Base-by-base conservation (phyloP, 805 yeast genomes). In the Metschnikowia kunwiensis region DNA sequence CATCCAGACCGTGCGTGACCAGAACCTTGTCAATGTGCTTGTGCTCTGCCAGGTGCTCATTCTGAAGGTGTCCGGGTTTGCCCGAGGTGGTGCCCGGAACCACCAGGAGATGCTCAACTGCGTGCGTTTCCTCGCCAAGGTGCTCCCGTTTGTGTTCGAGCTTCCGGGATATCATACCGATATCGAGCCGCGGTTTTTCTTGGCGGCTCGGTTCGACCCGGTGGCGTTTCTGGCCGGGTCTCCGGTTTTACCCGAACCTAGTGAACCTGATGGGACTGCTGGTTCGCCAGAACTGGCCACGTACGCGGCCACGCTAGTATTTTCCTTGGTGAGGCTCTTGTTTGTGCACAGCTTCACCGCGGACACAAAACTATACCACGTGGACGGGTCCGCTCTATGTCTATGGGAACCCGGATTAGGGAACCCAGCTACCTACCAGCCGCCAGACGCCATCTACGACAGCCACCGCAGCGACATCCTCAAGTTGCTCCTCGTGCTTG, bases 381-480 rank as follows among this genome's bases (percentile, higher is more conserved):
- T 36, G 12, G 18, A 10, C 4, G 32, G 28, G 3, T 15, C 29
- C 16, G 14, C 21, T 15, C 32, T 24, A 33, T 44, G 64, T 6
- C 65, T 82, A 1, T 88, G 96, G 96, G 94, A 85, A 49, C 77
- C 83, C 3, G 96, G 96, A 5, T 70, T 88, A 21, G 89, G 86
- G 2, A 55, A 64, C 3, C 60, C 73, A 1, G 39, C 56, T 5
- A 55, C 49, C 34, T 57, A 51, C 37, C 34, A 14, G 5, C 32
- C 52, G 2, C 59, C 65, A 1, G 58, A 62, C 28, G 34, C 54
- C 6, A 37, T 56, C 3, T 51, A 77, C 26, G 89, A 84, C 47
- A 55, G 77, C 17, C 78, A 84, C 53, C 72, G 95, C 49, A 60
- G 80, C 5, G 94, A 85, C 51, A 62, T 85, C 2, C 48, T 91